phyloP scores from a whole-genome alignment of 2,329 filamentous ascomycete genomes.

The Colletotrichum karsti region DNA sequence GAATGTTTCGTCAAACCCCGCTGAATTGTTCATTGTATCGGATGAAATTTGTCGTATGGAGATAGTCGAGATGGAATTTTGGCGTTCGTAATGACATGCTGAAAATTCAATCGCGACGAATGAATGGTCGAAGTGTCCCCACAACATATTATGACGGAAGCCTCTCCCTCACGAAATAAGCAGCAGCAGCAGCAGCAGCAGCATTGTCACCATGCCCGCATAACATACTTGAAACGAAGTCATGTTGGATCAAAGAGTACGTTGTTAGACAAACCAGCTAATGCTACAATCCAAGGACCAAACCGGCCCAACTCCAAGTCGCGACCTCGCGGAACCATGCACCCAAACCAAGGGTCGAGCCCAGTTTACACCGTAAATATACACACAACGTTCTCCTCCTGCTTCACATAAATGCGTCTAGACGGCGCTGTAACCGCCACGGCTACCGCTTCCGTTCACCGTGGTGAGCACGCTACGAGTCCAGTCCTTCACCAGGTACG shows the following conservation, averaged over 20 bases:
- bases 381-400: neutral
- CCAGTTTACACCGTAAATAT: slow-evolving; percentile 23
- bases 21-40: no score
- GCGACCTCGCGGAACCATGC: slow-evolving; percentile 8
- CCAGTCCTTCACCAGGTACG: slow-evolving; percentile 93
- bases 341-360: neutral
- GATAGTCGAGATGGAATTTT: no score
- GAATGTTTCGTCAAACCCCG: neutral
- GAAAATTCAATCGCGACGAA: no score
- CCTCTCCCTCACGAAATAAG: no score
- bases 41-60: no score
- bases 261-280: slow-evolving; percentile 8
- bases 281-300: slow-evolving; percentile 24
- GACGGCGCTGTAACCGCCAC: slow-evolving; percentile 95
- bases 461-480: slow-evolving; percentile 81
- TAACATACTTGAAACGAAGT: neutral
- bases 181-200: no score
- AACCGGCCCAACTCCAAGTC: neutral
- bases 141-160: no score
- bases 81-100: no score
- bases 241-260: neutral
- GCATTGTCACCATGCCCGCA: no score
- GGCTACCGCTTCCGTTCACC: slow-evolving; percentile 81
- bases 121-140: no score
- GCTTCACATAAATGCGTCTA: slow-evolving; percentile 47